Evolutionary conservation across 352 stramenopile species (phyloP), one percentile per base, ranked within the genome.

Genomic region (Thraustotheca clavata): DNA sequence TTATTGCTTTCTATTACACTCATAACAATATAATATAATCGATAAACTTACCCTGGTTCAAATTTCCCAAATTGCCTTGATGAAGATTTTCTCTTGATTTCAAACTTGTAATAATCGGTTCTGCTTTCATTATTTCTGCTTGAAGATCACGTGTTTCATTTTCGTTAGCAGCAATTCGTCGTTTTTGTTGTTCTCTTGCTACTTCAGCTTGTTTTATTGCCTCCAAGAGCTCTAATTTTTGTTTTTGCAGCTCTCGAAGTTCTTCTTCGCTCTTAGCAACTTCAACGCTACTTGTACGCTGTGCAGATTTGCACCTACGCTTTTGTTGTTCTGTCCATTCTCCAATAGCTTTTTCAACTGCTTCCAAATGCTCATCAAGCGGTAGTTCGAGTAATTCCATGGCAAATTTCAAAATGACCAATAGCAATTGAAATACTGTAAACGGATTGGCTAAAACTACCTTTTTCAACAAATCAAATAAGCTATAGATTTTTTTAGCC

Each of bases 311-410:
- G 27, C 40, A 26, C 6, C 20, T 24, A 7, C n/a, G 1, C 39
- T 65, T 65, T 34, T 65, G 41, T n/a, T 34, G 31, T 20, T 65
- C 57, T 9, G 47, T 16, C 57, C 57, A 65, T 26, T 18, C 24
- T 8, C 41, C 46, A 8, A 65, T 9, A 31, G 36, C 29, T 14
- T 34, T 24, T 24, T 52, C 43, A 11, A 24, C 43, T 14, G 9
- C 43, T 24, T 52, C 43, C 24, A 52, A 31, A 18, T 52, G 43
- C 43, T 52, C 24, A 31, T 52, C 43, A 31, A 52, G 43, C 7
- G 43, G 43, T 35, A 24, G 43, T 35, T 52, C 43, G 43, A 52
- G n/a, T 24, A 35, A 11, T 24, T 52, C 7, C 43, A 52, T 52
- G 24, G 43, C n/a, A n/a, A n/a, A n/a, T n/a, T n/a, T n/a, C n/a